Evolutionary conservation across 306 rosid genomes (phyloP).

Genomic region (Vigna radiata): DNA sequence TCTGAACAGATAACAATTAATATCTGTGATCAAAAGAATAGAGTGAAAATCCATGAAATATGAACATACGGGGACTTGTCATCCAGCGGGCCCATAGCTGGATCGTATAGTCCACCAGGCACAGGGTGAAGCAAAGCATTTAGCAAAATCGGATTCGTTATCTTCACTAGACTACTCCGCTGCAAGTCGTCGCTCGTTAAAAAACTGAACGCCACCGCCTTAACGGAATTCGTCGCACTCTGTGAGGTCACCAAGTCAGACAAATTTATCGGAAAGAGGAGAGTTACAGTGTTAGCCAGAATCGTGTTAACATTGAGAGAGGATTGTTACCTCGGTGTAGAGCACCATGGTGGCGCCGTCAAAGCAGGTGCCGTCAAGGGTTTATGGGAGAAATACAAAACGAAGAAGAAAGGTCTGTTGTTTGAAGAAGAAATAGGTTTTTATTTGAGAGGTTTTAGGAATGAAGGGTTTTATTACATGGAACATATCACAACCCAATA

Average conservation of each 20-base stretch:
- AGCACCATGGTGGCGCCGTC: not conserved
- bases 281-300: not conserved
- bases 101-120: constrained; percentile 79
- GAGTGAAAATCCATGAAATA: not conserved
- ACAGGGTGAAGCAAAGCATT: constrained; percentile 55
- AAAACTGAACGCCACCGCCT: constrained; percentile 73
- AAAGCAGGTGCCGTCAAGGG: not conserved
- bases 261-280: not conserved
- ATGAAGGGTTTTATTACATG: not conserved
- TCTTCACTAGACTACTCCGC: constrained; percentile 60
- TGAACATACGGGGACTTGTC: constrained; percentile 59
- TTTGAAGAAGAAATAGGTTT: not conserved
- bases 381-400: not conserved
- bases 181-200: constrained; percentile 63
- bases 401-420: not conserved
- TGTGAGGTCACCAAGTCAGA: constrained; percentile 35
- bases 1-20: too few relatives aligned
- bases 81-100: constrained; percentile 75
- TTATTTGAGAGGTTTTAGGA: not conserved
- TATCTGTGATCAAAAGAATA: too few relatives aligned
- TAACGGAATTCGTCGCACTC: constrained; percentile 68
- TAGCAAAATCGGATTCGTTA: constrained; percentile 53
- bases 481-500: too few relatives aligned
- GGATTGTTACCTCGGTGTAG: not conserved
- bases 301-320: not conserved